Evolutionary conservation across 2,329 filamentous ascomycete genomes (phyloP).

Genomic region (Calonectria pseudoreteaudii): DNA sequence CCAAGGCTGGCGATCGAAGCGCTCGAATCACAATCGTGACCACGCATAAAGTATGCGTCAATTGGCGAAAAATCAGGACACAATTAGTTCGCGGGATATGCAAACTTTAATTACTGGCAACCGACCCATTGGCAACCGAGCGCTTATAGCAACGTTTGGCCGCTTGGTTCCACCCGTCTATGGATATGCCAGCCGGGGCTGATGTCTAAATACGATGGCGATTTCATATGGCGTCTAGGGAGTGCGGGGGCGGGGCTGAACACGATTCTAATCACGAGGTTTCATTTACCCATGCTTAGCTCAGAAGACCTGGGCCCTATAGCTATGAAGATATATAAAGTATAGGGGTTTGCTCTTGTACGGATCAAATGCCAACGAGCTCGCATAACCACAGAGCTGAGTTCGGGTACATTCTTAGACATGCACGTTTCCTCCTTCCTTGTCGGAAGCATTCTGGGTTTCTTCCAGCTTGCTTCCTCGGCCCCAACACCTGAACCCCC

Average conservation of each 20-base stretch:
- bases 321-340: neutral
- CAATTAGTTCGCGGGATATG: neutral
- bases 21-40: conserved; percentile 17
- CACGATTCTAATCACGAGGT: neutral
- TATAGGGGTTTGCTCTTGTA: neutral
- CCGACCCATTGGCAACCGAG: conserved; percentile 14
- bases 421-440: conserved; percentile 16
- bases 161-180: neutral
- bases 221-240: neutral
- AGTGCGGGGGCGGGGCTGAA: conserved; percentile 7
- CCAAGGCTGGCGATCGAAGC: conserved; percentile 7
- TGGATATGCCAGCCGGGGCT: neutral
- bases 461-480: neutral
- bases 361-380: neutral
- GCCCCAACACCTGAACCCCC: conserved; percentile 5
- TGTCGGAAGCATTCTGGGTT: conserved; percentile 3
- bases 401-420: neutral
- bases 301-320: neutral
- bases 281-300: neutral
- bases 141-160: conserved; percentile 13
- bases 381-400: neutral
- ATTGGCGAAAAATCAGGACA: neutral
- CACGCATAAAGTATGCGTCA: neutral
- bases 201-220: neutral
- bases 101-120: conserved; percentile 7